Conservation (phyloP, 225 moss, liverwort and hornwort genomes). For the Bryoerythrophyllum caledonicum region DNA sequence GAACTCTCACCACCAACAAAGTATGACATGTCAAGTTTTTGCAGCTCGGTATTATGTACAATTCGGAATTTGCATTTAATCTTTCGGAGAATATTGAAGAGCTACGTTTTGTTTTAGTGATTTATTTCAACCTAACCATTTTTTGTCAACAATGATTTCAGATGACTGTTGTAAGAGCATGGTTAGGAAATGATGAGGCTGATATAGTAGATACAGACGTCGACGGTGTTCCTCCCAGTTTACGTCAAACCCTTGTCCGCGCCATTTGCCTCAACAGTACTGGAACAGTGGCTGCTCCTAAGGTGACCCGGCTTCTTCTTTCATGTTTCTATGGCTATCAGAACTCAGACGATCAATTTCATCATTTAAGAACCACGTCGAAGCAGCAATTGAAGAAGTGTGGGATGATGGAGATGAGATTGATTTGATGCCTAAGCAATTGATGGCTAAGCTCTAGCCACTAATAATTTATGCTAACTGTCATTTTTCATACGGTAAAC, state of each 20-base stretch:
- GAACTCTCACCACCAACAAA: slow-evolving; percentile 83
- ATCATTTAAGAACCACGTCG: too few species aligned
- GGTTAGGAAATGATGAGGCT: slow-evolving; percentile 45
- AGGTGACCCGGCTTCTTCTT: slow-evolving; percentile 30
- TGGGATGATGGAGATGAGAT: too few species aligned
- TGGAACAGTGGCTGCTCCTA: slow-evolving; percentile 54
- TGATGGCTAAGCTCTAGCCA: too few species aligned
- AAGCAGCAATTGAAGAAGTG: too few species aligned
- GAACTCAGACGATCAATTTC: neutral
- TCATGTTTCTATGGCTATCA: neutral
- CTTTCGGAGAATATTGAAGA: neutral
- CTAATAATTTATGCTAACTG: neutral
- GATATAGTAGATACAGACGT: slow-evolving; percentile 40
- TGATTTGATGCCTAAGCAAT: too few species aligned
- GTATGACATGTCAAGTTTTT: slow-evolving; percentile 28
- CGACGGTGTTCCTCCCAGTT: slow-evolving; percentile 24
- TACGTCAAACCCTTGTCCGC: slow-evolving; percentile 36
- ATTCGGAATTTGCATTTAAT: neutral
- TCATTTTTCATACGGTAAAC: neutral
- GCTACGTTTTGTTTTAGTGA: neutral
- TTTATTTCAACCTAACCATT: neutral
- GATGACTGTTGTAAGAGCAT: slow-evolving; percentile 68
- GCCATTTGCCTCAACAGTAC: slow-evolving; percentile 63
- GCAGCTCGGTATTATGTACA: too few species aligned
- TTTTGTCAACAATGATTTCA: neutral